A percentile compares a stretch with the other conserved stretches of the same genome.
Conservation (phyloP, 768 basidiomycete species). For the Lentinula sp. region DNA sequence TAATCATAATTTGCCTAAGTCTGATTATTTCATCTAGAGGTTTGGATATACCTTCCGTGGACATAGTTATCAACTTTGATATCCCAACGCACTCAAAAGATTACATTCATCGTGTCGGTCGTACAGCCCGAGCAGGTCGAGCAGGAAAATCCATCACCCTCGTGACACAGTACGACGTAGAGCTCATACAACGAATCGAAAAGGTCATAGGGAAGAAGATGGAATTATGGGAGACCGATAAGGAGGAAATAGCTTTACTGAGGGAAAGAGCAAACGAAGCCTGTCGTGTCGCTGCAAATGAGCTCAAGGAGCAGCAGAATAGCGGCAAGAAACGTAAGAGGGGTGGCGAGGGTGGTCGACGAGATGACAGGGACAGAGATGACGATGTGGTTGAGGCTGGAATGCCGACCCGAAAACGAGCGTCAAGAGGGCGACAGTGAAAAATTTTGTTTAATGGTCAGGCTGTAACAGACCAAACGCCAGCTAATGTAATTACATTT, state of each 20-base stretch:
- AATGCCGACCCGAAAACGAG: conserved; percentile 56
- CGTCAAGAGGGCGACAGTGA: conserved; percentile 35
- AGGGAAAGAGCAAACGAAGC: conserved; percentile 90
- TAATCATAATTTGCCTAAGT: conserved; percentile 75
- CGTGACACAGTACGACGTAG: conserved; percentile 97
- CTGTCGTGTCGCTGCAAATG: conserved; percentile 21
- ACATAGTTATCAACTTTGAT: conserved; percentile 96
- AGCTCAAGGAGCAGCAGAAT: conserved; percentile 44
- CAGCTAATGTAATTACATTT: conserved; percentile 22
- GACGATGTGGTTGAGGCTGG: conserved; percentile 92
- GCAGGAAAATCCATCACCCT: conserved; percentile 96
- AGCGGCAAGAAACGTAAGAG: conserved; percentile 57
- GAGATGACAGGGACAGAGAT: conserved; percentile 85
- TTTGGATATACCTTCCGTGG: conserved; percentile 92
- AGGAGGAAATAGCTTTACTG: conserved; percentile 83
- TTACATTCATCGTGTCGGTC: conserved; percentile 96
- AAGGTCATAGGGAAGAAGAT: conserved; percentile 88
- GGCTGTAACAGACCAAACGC: conserved; percentile 23
- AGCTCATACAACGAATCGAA: conserved; percentile 93
- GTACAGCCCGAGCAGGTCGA: conserved; percentile 96
- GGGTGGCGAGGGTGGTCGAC: conserved; percentile 59
- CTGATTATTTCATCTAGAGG: conserved; percentile 46
- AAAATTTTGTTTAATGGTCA: neutral
- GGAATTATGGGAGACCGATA: conserved; percentile 80
- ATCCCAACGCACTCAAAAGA: conserved; percentile 98